These are phyloP conservation scores for Stenogyne calaminthoides DNA, from an alignment of 305 asterid genomes.

Conservation along the genomic window DNA sequence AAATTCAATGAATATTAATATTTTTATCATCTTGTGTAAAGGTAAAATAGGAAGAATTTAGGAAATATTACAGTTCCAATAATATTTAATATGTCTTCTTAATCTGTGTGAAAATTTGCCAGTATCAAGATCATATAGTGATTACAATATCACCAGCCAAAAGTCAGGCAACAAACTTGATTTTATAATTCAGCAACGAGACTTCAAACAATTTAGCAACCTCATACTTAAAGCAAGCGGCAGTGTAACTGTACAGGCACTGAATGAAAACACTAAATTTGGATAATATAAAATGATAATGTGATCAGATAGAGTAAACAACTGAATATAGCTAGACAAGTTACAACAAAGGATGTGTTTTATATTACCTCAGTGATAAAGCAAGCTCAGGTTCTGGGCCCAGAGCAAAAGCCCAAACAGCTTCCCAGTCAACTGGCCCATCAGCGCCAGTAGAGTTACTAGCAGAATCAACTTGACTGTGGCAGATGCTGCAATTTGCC, in stretches of 20 bases:
- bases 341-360: slow-evolving; percentile 15
- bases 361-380: slow-evolving; percentile 66
- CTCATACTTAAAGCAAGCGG: not conserved
- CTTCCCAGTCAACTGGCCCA: slow-evolving; percentile 76
- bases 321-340: slow-evolving; percentile 21
- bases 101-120: too few species aligned
- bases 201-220: slow-evolving; percentile 2
- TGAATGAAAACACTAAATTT: slow-evolving; percentile 6
- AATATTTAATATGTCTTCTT: too few species aligned
- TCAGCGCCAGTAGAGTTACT: slow-evolving; percentile 37
- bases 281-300: not conserved
- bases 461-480: slow-evolving; percentile 44
- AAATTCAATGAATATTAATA: too few species aligned
- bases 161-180: slow-evolving; percentile 6
- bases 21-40: too few species aligned
- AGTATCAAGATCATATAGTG: not conserved
- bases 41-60: too few species aligned
- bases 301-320: slow-evolving; percentile 4
- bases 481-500: slow-evolving; percentile 52
- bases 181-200: slow-evolving; percentile 11
- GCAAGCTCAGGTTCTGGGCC: slow-evolving; percentile 99
- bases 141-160: slow-evolving; percentile 1
- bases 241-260: slow-evolving; percentile 7
- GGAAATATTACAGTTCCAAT: too few species aligned
- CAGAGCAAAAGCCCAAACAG: slow-evolving; percentile 96